Evolutionary conservation across 768 basidiomycete species (phyloP).

Genomic region (Zangia roseola): DNA sequence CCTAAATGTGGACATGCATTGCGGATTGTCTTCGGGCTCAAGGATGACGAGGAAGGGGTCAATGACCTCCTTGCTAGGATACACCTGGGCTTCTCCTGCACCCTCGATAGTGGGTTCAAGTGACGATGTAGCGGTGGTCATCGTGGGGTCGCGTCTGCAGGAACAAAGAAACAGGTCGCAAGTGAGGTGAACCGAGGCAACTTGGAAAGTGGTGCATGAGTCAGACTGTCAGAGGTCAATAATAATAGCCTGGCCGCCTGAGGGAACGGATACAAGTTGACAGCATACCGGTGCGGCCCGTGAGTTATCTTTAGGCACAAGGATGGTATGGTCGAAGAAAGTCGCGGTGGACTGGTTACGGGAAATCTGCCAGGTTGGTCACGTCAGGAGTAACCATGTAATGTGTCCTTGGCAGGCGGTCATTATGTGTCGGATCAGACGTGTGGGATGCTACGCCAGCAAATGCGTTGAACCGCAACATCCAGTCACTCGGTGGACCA

Average conservation of each 20-base stretch:
- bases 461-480: no score
- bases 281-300: background rate
- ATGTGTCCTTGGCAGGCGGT: no score
- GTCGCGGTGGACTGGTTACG: no score
- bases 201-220: background rate
- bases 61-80: conserved; percentile 1
- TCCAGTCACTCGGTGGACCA: no score
- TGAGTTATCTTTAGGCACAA: background rate
- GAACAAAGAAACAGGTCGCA: background rate
- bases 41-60: conserved; percentile 34
- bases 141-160: background rate
- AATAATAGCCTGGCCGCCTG: conserved; percentile 10
- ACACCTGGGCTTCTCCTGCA: background rate
- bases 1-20: conserved; percentile 36
- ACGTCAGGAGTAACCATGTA: no score
- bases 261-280: background rate
- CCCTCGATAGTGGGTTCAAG: conserved; percentile 8
- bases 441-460: no score
- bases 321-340: no score
- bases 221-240: background rate
- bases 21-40: conserved; percentile 42
- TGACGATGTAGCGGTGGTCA: conserved; percentile 8
- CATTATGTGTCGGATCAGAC: no score
- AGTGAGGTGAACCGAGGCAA: background rate
- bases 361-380: no score